Conservation (phyloP, 805 yeast genomes). For the Starmerella asiatica region DNA sequence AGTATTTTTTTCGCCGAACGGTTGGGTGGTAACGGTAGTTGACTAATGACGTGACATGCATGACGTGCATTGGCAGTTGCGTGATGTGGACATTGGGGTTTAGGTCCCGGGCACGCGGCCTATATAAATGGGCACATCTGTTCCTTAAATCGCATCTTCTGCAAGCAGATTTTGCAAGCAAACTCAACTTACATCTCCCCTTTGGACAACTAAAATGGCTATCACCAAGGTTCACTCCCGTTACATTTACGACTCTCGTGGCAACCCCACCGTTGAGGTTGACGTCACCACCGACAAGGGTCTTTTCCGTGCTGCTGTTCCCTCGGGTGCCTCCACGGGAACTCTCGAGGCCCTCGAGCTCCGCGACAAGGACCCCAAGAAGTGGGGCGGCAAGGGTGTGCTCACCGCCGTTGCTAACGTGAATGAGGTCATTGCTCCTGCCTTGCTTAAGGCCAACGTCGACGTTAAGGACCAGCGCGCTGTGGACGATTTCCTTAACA, state of each 20-base stretch:
- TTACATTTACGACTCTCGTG: conserved; percentile 98
- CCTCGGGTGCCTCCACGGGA: conserved; percentile 99
- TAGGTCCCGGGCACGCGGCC: no score
- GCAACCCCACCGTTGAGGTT: conserved; percentile 99
- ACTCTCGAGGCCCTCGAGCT: conserved; percentile 95
- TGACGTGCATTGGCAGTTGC: no score
- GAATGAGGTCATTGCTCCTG: conserved; percentile 90
- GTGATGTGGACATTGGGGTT: no score
- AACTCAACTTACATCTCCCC: neutral
- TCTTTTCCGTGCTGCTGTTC: conserved; percentile 91
- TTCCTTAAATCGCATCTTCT: no score
- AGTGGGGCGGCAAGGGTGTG: conserved; percentile 99
- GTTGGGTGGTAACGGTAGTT: neutral
- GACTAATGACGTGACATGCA: conserved; percentile 2
- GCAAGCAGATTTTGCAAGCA: no score
- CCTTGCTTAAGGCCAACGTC: conserved; percentile 62
- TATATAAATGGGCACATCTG: no score
- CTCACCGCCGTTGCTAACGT: conserved; percentile 93
- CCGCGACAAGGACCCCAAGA: conserved; percentile 94
- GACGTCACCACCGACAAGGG: conserved; percentile 89
- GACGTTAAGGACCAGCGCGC: conserved; percentile 79
- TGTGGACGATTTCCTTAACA: conserved; percentile 70
- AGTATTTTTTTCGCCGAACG: no score
- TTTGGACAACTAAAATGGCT: conserved; percentile 41
- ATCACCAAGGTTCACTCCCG: conserved; percentile 82